Evolutionary conservation across 1,139 yeast genomes (phyloP), one percentile per base, ranked within the genome.

Genomic region (Hyphopichia pseudoburtonii): DNA sequence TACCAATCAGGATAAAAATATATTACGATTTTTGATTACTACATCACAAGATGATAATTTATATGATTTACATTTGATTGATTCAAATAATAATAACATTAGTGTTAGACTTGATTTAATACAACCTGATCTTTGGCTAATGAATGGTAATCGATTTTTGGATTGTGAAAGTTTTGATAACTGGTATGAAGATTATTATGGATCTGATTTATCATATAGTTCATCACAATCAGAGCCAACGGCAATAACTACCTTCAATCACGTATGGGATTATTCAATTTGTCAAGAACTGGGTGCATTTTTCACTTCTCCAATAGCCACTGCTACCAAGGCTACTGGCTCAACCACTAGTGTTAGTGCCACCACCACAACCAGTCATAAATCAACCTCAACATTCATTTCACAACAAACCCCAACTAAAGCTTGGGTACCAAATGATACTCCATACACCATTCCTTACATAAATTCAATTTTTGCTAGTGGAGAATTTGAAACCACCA

Each of bases 121-220:
- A 11, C 73, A 66, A 40, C 66, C 70, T 4, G 68, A 66, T 17
- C 33, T 64, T 1, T 67, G 71, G 71, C 69, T 62, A 1, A 46
- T 68, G 58, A 55, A 62, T 40, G 54, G 54, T 4, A 40, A 52
- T 10, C 36, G 43, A 3, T 49, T 63, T 35, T 46, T 45, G 29
- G 51, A 48, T 26, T 68, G 74, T 46, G 30, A 40, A 5, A 45
- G 50, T 14, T 34, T 61, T 7, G 39, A 44, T 30, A 19, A 14
- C 1, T 63, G 64, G 63, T 2, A 27, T 43, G 3, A 35, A 17
- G 31, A 18, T 17, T n/a, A 28, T 28, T 5, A 11, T 6, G 17
- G 22, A 4, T 4, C 17, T 6, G 7, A 6, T 12, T 27, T 6
- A 27, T n/a, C n/a, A n/a, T n/a, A n/a, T n/a, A n/a, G n/a, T 17